Percentiles rank a stretch among this genome's conserved stretches.
Conservation (phyloP, 805 yeast genomes). For the Alloascoidea hylecoeti region DNA sequence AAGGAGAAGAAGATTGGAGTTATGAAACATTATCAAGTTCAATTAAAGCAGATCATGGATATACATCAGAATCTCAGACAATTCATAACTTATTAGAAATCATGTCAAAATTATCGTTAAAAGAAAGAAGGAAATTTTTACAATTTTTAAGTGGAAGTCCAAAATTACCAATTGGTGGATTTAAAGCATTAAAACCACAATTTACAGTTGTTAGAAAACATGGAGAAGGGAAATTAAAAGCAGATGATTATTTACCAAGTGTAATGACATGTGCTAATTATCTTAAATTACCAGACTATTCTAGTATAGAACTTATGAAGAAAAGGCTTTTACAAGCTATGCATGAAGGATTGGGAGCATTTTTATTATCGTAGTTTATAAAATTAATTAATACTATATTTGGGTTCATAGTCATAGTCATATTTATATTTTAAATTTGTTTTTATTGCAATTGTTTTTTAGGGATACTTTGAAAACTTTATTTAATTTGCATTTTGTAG, state of each 20-base stretch:
- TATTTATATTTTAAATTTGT: background rate
- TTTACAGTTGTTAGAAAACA: constrained; percentile 79
- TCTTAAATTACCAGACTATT: constrained; percentile 76
- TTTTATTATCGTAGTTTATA: constrained; percentile 53
- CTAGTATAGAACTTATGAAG: constrained; percentile 44
- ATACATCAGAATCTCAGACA: constrained; percentile 49
- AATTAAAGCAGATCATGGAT: constrained; percentile 89
- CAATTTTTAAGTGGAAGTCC: constrained; percentile 93
- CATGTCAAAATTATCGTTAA: constrained; percentile 34
- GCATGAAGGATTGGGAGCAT: constrained; percentile 80
- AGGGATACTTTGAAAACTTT: background rate
- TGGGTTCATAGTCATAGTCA: background rate
- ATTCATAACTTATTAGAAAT: constrained; percentile 49
- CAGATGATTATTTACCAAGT: constrained; percentile 83
- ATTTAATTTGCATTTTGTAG: background rate
- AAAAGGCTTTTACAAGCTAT: constrained; percentile 54
- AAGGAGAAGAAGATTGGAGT: constrained; percentile 76
- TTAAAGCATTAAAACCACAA: constrained; percentile 65
- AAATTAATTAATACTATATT: too few relatives aligned
- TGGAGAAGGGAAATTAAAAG: constrained; percentile 42
- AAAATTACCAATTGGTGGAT: constrained; percentile 87
- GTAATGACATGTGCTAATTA: constrained; percentile 98
- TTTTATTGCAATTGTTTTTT: background rate
- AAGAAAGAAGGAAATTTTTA: constrained; percentile 57
- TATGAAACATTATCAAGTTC: constrained; percentile 12